phyloP scores from a whole-genome alignment of 106 monocot species.

The Hemerocallis citrina region DNA sequence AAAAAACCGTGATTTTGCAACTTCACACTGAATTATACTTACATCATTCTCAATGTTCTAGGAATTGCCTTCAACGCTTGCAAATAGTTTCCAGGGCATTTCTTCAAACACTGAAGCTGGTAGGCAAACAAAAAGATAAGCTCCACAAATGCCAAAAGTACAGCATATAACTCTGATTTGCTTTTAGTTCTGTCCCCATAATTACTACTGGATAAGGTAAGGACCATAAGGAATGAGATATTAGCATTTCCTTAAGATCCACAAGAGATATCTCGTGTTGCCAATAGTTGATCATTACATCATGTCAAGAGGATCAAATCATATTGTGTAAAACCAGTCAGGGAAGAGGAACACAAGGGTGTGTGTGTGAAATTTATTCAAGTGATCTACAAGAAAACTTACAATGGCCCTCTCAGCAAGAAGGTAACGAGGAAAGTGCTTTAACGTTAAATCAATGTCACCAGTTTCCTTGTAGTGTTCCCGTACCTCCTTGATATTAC shows the following conservation, averaged over 20 bases:
- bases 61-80: constrained; percentile 84
- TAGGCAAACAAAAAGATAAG: constrained; percentile 9
- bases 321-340: too few species aligned
- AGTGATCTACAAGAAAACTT: constrained; percentile 25
- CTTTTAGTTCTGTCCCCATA: not conserved
- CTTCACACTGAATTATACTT: too few species aligned
- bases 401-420: constrained; percentile 95
- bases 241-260: too few species aligned
- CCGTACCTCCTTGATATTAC: constrained; percentile 42
- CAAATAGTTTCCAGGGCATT: constrained; percentile 95
- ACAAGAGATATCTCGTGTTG: too few species aligned
- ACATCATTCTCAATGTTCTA: constrained; percentile 99
- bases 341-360: not conserved
- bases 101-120: constrained; percentile 94
- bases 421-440: constrained; percentile 58
- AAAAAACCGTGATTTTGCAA: too few species aligned
- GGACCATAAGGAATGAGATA: not conserved
- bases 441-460: constrained; percentile 61
- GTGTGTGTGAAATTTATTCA: not conserved
- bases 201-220: not conserved
- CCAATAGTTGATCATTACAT: too few species aligned
- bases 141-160: not conserved
- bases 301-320: too few species aligned
- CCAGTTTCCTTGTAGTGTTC: constrained; percentile 63
- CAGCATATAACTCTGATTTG: not conserved